A percentile compares a stretch with the other conserved stretches of the same genome.
Evolutionary conservation across 306 rosid species (phyloP).

Genomic region (Quercus parvula): DNA sequence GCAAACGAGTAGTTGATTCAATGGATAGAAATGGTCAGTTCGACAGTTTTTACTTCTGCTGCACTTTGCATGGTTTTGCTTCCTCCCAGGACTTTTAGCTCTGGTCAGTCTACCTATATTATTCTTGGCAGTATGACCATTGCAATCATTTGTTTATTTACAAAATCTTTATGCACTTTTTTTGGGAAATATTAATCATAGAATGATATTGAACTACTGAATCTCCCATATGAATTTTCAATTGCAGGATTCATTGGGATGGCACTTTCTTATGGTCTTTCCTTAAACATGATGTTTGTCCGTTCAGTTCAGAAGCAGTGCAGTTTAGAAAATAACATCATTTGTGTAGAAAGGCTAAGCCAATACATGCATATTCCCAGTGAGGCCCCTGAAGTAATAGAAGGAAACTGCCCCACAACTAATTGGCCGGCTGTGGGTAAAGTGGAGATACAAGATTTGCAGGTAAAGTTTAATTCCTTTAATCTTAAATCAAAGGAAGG

Average conservation of each 20-base stretch:
- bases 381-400: slow-evolving; percentile 67
- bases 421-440: slow-evolving; percentile 69
- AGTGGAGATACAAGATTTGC: slow-evolving; percentile 60
- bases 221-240: neutral
- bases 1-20: slow-evolving; percentile 70
- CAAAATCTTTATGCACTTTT: neutral
- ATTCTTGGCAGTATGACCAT: neutral
- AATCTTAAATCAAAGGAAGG: neutral
- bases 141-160: neutral
- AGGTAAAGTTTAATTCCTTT: slow-evolving; percentile 27
- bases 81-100: slow-evolving; percentile 54
- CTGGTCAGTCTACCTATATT: slow-evolving; percentile 39
- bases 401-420: slow-evolving; percentile 54
- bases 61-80: slow-evolving; percentile 68
- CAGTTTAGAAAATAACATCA: slow-evolving; percentile 56
- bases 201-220: neutral
- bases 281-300: slow-evolving; percentile 49
- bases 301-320: slow-evolving; percentile 60
- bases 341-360: slow-evolving; percentile 72
- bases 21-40: slow-evolving; percentile 51
- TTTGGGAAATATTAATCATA: neutral
- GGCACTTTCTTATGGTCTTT: slow-evolving; percentile 87
- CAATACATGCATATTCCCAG: slow-evolving; percentile 72
- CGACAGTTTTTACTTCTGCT: slow-evolving; percentile 46
- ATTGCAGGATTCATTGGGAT: slow-evolving; percentile 70